Evolutionary conservation across 805 yeast species (phyloP), one percentile per base, ranked within the genome.

Genomic region (Suhomyces sp.): DNA sequence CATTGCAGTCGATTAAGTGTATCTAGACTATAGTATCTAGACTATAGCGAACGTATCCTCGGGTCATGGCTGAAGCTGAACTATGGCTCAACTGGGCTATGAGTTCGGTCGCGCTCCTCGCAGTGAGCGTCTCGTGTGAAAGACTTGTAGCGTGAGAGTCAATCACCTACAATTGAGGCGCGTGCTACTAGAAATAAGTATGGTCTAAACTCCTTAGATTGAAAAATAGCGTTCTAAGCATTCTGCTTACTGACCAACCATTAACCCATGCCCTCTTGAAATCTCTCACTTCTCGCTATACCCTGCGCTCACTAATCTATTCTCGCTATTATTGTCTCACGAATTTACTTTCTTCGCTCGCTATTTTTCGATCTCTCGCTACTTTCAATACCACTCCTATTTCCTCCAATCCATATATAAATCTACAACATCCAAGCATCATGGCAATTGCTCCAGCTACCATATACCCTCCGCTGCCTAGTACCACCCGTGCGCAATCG

Each of bases 391-490:
- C 17, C 31, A n/a, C 36, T 33, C 36, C 36, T 33, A 17, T 23
- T 23, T 15, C 31, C 22, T 9, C 9, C n/a, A 6, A 6, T 22
- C 17, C 9, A 19, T 10, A 15, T 19, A 13, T n/a, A 15, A 7
- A 13, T 42, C 31, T 7, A 24, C 31, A 23, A 17, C 29, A 13
- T 8, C 33, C n/a, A 29, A 29, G 33, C 47, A 41, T 19, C 48
- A 70, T 69, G 73, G 52, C 72, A 24, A 71, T 73, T 22, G 48
- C 57, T 26, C 76, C 75, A 26, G 40, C 58, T 9, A 49, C 59
- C 23, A 56, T 71, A 35, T 78, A 81, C 69, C 89, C 96, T 1
- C 91, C 97, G 2, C 85, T 85, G 58, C 98, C 98, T 0, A 59
- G 82, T 23, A 91, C 99, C 2, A 67, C 77, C 46, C 80, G 92